Evolutionary conservation across 306 rosid genomes (phyloP), one percentile per base, ranked within the genome.

Genomic region (Carpinus viminea): DNA sequence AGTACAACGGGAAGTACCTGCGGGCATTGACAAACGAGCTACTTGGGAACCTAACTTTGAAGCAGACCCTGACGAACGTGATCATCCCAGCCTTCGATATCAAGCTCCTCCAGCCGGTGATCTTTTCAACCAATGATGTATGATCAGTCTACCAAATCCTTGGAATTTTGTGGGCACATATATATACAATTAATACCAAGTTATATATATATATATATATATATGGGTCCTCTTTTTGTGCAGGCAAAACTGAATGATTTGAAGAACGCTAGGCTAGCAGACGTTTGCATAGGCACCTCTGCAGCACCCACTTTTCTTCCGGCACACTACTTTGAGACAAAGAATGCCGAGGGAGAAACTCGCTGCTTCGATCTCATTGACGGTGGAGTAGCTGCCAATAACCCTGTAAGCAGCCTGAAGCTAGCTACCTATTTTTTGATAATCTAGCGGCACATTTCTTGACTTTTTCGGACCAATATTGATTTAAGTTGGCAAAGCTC

Each of bases 291-390:
- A 10, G 51, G 77, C 3, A 88, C 91, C 43, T 85, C 87, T 2
- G 91, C 89, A 0, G 89, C 89, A 2, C 89, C 91, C 9, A 83
- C 89, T 7, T 85, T 20, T 55, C 79, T 85, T 7, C 91, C 91
- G 0, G 61, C 87, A 3, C 89, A 85, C 75, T 68, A 71, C 80
- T 87, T 87, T 10, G 79, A 76, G 13, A 64, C 80, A 2, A 72
- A 56, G 7, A 84, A 85, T 61, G 41, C 24, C 0, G 53, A 75
- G 4, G 86, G 85, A 20, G 75, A 46, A 1, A 55, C 70, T 68
- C 80, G 82, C 59, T 51, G 61, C 3, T 87, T 59, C 34, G 82
- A 87, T 68, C 80, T 85, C 53, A 12, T 87, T 4, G 89, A 85
- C 1, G 91, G 89, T 9, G 87, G 78, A 0, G 68, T 87, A 28